A percentile compares a stretch with the other conserved stretches of the same genome.
phyloP scores from a whole-genome alignment of 306 rosid genomes.

The Cucurbita argyrosperma region DNA sequence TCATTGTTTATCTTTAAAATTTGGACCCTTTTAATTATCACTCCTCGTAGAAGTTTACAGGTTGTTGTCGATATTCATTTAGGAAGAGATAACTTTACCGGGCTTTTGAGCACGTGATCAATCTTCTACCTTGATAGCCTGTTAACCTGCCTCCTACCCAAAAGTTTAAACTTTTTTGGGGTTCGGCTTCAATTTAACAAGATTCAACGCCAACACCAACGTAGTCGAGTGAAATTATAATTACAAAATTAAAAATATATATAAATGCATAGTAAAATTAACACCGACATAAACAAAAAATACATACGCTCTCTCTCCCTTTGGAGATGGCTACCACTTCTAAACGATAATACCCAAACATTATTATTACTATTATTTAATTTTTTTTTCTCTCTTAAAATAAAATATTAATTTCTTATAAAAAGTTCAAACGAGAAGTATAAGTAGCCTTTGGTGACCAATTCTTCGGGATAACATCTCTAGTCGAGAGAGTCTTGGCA shows the following conservation, averaged over 20 bases:
- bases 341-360: not conserved
- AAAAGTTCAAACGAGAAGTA: constrained; percentile 57
- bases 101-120: no score
- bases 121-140: no score
- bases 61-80: not conserved
- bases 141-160: no score
- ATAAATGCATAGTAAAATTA: no score
- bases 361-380: not conserved
- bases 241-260: no score
- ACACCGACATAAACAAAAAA: not conserved
- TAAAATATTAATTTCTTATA: not conserved
- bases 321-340: not conserved
- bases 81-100: no score
- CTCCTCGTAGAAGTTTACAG: not conserved
- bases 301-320: not conserved
- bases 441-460: constrained; percentile 81
- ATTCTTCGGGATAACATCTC: constrained; percentile 55
- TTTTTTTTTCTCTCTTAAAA: not conserved
- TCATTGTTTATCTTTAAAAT: not conserved
- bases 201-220: no score
- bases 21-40: not conserved
- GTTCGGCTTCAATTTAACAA: no score
- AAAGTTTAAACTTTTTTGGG: no score
- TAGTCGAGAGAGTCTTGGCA: constrained; percentile 42
- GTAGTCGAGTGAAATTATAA: no score